Evolutionary conservation across 2,329 filamentous ascomycete species (phyloP).

Genomic region (Colletotrichum eleusines): DNA sequence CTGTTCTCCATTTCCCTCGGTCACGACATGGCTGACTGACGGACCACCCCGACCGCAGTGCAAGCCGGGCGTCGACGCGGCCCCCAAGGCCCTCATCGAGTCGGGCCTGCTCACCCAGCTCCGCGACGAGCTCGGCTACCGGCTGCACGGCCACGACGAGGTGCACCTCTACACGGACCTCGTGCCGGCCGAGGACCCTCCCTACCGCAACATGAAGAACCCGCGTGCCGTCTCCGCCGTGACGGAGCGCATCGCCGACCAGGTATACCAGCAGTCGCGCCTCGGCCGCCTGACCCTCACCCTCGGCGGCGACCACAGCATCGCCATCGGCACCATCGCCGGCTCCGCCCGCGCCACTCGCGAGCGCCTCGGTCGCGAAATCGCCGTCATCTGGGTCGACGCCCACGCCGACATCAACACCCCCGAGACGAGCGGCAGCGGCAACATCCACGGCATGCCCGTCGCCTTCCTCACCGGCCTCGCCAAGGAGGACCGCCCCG

Average conservation of each 20-base stretch:
- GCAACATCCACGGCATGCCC: slow-evolving; percentile 98
- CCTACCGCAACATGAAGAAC: slow-evolving; percentile 94
- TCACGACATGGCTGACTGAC: slow-evolving; percentile 28
- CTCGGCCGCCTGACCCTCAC: slow-evolving; percentile 91
- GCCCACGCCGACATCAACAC: slow-evolving; percentile 98
- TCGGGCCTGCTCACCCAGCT: slow-evolving; percentile 88
- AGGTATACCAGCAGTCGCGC: slow-evolving; percentile 89
- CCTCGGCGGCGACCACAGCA: slow-evolving; percentile 94
- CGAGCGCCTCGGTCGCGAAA: slow-evolving; percentile 83
- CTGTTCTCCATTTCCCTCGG: neutral
- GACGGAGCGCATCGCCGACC: slow-evolving; percentile 80
- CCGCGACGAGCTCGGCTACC: slow-evolving; percentile 87
- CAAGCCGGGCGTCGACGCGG: slow-evolving; percentile 92
- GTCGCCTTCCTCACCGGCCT: slow-evolving; percentile 91
- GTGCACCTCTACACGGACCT: slow-evolving; percentile 87
- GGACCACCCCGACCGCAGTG: slow-evolving; percentile 67
- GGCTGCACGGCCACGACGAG: slow-evolving; percentile 83
- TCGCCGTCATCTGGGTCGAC: slow-evolving; percentile 98
- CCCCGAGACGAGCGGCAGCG: slow-evolving; percentile 87
- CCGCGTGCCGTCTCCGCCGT: slow-evolving; percentile 87
- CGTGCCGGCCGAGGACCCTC: slow-evolving; percentile 78
- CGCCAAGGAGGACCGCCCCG: slow-evolving; percentile 78
- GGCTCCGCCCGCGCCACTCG: slow-evolving; percentile 88
- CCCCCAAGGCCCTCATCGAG: slow-evolving; percentile 88
- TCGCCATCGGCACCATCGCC: slow-evolving; percentile 93